Evolutionary conservation across 2,329 filamentous ascomycete species (phyloP).

Genomic region (Gaeumannomyces tritici): DNA sequence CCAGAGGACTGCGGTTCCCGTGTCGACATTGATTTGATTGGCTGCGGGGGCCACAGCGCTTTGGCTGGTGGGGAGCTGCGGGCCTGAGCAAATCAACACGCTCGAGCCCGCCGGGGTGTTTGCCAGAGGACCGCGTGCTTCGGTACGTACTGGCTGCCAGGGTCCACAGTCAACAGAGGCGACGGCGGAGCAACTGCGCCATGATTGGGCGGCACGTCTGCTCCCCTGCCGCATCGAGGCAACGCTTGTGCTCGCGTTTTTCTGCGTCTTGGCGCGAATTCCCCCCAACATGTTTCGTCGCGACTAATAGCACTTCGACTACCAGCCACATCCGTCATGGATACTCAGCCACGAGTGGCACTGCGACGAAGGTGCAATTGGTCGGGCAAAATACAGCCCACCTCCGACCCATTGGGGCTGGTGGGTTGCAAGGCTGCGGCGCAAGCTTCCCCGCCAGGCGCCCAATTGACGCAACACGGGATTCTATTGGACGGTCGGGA

Average conservation of each 20-base stretch:
- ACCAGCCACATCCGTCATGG: background rate
- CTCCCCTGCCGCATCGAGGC: slow-evolving; percentile 2
- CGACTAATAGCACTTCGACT: background rate
- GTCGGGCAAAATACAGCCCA: background rate
- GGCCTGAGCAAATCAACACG: background rate
- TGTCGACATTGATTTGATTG: too few species aligned
- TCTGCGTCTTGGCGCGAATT: background rate
- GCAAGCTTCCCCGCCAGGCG: background rate
- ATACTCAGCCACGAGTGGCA: background rate
- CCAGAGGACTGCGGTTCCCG: background rate
- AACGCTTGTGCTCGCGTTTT: slow-evolving; percentile 10
- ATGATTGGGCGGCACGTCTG: slow-evolving; percentile 29
- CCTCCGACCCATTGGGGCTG: too few species aligned
- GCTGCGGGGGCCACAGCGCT: background rate
- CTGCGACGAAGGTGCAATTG: background rate
- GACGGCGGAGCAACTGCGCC: slow-evolving; percentile 45
- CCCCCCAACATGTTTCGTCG: background rate
- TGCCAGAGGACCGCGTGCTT: background rate
- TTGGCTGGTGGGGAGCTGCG: background rate
- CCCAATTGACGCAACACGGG: background rate
- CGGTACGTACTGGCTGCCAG: background rate
- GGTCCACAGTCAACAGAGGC: slow-evolving; percentile 37
- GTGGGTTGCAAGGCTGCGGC: background rate
- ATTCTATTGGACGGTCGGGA: background rate
- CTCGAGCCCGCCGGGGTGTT: background rate